Evolutionary conservation across 108 stramenopile species (phyloP).

Genomic region (Stephanodiscus minutulus): DNA sequence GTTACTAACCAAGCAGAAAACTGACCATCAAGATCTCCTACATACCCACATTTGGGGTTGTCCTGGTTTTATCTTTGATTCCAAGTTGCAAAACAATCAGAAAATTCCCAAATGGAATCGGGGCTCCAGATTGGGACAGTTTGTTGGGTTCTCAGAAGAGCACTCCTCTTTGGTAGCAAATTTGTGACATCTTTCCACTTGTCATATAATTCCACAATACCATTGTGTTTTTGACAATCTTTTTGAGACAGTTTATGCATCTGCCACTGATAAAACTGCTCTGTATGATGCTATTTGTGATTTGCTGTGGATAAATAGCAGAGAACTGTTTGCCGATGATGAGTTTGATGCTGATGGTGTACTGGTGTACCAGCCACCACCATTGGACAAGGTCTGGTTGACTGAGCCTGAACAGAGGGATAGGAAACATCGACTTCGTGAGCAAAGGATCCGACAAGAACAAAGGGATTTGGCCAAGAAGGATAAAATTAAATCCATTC

Average conservation of each 20-base stretch:
- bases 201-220: constrained; percentile 5
- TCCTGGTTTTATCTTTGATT: constrained; percentile 24
- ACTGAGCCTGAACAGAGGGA: constrained; percentile 8
- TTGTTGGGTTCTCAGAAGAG: constrained; percentile 15
- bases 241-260: constrained; percentile 23
- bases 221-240: constrained; percentile 31
- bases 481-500: not conserved
- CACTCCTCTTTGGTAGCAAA: constrained; percentile 24
- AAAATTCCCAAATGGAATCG: constrained; percentile 30
- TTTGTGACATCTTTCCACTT: not conserved
- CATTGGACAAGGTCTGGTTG: constrained; percentile 25
- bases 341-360: constrained; percentile 19
- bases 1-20: constrained; percentile 10
- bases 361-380: constrained; percentile 13
- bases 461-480: not conserved
- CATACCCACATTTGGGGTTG: constrained; percentile 34
- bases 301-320: not conserved
- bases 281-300: not conserved
- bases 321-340: constrained; percentile 11
- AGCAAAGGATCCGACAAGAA: not conserved
- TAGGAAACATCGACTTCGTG: too few relatives aligned
- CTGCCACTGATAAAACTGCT: not conserved
- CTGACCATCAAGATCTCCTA: constrained; percentile 22
- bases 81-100: constrained; percentile 14
- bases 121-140: constrained; percentile 15